These are phyloP conservation scores for Vitrella brassicaformis DNA, from an alignment of 73 alveolate species.

Conservation along the genomic window DNA sequence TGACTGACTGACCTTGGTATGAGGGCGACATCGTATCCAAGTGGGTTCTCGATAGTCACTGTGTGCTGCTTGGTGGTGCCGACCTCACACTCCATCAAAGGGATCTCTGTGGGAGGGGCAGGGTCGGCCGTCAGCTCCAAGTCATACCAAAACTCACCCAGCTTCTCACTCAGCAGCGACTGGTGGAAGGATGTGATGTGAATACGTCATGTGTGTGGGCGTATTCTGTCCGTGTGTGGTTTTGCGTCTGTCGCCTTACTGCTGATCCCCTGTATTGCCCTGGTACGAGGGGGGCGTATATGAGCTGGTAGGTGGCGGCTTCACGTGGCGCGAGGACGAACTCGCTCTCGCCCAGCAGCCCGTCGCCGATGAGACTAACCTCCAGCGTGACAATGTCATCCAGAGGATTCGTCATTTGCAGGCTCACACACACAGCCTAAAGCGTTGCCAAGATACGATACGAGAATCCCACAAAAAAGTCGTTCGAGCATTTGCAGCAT, in stretches of 20 bases:
- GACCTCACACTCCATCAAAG: conserved; percentile 70
- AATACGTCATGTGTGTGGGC: neutral
- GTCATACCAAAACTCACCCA: conserved; percentile 90
- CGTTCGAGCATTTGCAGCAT: no score
- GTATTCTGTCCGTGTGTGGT: neutral
- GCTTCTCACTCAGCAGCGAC: conserved; percentile 51
- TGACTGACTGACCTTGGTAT: neutral
- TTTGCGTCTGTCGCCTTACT: neutral
- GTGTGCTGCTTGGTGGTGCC: conserved; percentile 68
- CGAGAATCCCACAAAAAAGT: no score
- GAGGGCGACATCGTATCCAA: conserved; percentile 61
- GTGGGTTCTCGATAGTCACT: conserved; percentile 78
- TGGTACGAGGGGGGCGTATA: conserved; percentile 51
- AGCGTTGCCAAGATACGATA: no score
- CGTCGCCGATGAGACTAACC: conserved; percentile 74
- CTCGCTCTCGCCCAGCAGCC: conserved; percentile 79
- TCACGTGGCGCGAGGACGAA: conserved; percentile 67
- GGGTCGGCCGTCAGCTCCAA: conserved; percentile 74
- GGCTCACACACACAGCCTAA: conserved; percentile 74
- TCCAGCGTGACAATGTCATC: conserved; percentile 49
- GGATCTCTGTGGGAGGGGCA: conserved; percentile 66
- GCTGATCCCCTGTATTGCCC: conserved; percentile 60
- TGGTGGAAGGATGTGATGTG: neutral
- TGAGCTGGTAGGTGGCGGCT: conserved; percentile 61
- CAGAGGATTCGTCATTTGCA: conserved; percentile 77